phyloP scores from a whole-genome alignment of 345 rosid genomes.

The Eucalyptus tenuipes region DNA sequence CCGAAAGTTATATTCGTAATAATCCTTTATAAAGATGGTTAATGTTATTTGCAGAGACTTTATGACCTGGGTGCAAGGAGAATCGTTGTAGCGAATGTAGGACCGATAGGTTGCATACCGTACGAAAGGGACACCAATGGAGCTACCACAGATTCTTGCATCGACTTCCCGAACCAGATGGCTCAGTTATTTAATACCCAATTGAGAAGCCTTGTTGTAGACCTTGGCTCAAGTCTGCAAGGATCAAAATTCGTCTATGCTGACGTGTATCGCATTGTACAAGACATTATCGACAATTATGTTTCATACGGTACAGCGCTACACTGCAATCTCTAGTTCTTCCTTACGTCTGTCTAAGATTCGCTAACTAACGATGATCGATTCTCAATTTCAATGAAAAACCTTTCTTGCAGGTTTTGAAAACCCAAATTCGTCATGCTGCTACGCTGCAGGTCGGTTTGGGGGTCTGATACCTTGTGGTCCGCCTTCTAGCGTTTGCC shows the following conservation, averaged over 20 bases:
- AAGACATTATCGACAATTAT: conserved; percentile 42
- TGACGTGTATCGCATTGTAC: conserved; percentile 36
- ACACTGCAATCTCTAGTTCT: background rate
- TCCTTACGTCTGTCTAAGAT: background rate
- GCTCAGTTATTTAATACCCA: conserved; percentile 45
- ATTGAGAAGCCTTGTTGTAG: conserved; percentile 23
- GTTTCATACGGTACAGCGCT: conserved; percentile 26
- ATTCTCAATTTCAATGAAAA: background rate
- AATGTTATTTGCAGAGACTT: conserved; percentile 31
- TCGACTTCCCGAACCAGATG: conserved; percentile 35
- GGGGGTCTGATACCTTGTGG: conserved; percentile 62
- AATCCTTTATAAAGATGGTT: background rate
- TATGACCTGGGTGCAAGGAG: conserved; percentile 56
- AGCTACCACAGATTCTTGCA: conserved; percentile 28
- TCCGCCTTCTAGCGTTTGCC: conserved; percentile 29
- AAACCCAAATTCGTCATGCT: conserved; percentile 36
- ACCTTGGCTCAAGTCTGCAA: conserved; percentile 21
- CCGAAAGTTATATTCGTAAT: background rate
- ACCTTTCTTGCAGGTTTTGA: conserved; percentile 36
- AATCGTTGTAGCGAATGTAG: conserved; percentile 49
- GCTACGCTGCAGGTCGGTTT: conserved; percentile 36
- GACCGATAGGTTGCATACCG: conserved; percentile 85
- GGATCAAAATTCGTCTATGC: conserved; percentile 46
- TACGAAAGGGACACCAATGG: conserved; percentile 44
- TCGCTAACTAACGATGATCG: background rate